Base-by-base conservation (phyloP, 345 rosid species). In the Eucalyptus cloeziana region DNA sequence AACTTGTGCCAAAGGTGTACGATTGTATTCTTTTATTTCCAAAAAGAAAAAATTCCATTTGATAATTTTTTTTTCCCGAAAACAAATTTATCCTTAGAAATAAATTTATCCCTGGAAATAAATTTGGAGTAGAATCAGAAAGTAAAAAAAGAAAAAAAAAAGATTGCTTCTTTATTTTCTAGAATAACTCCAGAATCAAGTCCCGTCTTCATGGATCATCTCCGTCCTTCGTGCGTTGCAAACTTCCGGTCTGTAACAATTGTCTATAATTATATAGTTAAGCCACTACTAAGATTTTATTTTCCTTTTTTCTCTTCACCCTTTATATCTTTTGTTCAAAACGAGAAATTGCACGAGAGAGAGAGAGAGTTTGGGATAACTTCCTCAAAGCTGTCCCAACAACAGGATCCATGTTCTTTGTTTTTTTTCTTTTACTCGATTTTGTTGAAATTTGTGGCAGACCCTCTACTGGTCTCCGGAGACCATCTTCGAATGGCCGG, bases 1-100 rank as follows among this genome's bases (percentile, higher is more conserved):
- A 51, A 51, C 54, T 51, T 51, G 21, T 51, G 21, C 54, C 21
- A 16, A 51, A 51, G 6, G 22, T 51, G 54, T 51, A 51, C 8
- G 3, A 7, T 7, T 51, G 54, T 51, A 16, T 51, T 51, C 21
- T 51, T 16, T 51, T 16, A 51, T 51, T 51, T 51, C 54, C 49
- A 50, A 50, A 1, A 50, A 16, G 16, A 0, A 16, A 0, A 3
- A 50, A 51, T 6, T 51, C 0, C 8, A 16, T 51, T 6, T 51
- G 54, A 3, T 51, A 16, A 16, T 3, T 51, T 51, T 51, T 51
- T 51, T 3, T 51, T 16, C 21, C 1, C 0, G 0, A 0, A 51
- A 51, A 51, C 21, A 51, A 51, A 50, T 50, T 51, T 51, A 51
- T 51, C 54, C 54, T 7, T 44, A 44, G 2, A 1, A 44, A 44